These are phyloP conservation scores for Amylocystis lapponica DNA, from an alignment of 768 basidiomycete genomes.

Conservation along the genomic window DNA sequence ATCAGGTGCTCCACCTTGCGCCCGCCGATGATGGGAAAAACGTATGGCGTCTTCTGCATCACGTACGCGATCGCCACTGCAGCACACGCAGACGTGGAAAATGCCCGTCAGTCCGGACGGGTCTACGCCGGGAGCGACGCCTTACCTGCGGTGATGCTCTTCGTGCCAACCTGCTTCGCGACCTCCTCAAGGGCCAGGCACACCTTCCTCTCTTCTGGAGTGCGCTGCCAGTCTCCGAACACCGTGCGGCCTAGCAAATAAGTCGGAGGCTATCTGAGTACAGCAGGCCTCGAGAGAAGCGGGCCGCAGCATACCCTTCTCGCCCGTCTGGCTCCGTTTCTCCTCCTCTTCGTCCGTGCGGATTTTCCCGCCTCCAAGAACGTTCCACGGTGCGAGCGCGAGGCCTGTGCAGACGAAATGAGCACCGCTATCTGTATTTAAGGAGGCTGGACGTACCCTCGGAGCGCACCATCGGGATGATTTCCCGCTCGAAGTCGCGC, in stretches of 20 bases:
- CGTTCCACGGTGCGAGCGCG: slow-evolving; percentile 20
- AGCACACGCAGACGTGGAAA: neutral
- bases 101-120: slow-evolving; percentile 1
- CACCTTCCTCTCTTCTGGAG: slow-evolving; percentile 22
- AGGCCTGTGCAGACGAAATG: slow-evolving; percentile 8
- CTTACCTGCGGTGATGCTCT: slow-evolving; percentile 2
- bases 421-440: neutral
- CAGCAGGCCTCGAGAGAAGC: no score
- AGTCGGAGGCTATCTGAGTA: slow-evolving; percentile 32
- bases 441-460: slow-evolving; percentile 19
- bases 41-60: slow-evolving; percentile 42
- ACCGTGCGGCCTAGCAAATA: slow-evolving; percentile 17
- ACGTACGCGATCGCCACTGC: slow-evolving; percentile 45
- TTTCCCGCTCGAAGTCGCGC: slow-evolving; percentile 35
- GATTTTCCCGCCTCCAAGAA: slow-evolving; percentile 14
- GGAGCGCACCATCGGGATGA: slow-evolving; percentile 30
- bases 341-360: slow-evolving; percentile 22
- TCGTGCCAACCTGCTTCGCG: slow-evolving; percentile 39
- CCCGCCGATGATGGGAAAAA: slow-evolving; percentile 45
- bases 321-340: slow-evolving; percentile 25
- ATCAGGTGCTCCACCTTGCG: slow-evolving; percentile 43
- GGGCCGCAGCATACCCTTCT: slow-evolving; percentile 16
- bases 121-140: neutral
- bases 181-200: slow-evolving; percentile 41
- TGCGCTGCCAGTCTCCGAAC: slow-evolving; percentile 27